Conservation (phyloP, 2,329 filamentous ascomycete species). For the Paramyrothecium roridum region DNA sequence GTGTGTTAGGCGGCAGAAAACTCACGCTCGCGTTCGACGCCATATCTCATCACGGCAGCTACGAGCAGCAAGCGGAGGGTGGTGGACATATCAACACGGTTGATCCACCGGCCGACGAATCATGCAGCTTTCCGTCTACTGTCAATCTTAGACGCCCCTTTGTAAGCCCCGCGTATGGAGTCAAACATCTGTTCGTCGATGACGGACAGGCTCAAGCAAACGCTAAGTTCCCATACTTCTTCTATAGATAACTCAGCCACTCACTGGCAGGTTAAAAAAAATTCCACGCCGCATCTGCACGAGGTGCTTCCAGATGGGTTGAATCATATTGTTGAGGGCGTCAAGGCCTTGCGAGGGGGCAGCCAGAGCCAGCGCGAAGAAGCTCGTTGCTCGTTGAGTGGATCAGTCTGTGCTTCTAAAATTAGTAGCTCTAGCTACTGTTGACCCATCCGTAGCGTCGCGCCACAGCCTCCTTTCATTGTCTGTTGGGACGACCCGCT, state of each 20-base stretch:
- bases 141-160: neutral
- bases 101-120: neutral
- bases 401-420: neutral
- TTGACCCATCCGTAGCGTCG: neutral
- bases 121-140: neutral
- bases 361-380: neutral
- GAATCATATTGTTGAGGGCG: neutral
- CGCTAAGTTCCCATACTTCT: neutral
- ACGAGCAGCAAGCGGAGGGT: neutral
- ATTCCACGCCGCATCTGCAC: neutral
- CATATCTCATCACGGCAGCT: neutral
- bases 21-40: neutral
- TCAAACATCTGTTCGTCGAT: neutral
- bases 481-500: neutral
- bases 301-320: neutral
- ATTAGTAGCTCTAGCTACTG: neutral
- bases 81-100: neutral
- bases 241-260: neutral
- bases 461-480: neutral
- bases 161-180: neutral
- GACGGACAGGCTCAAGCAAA: neutral
- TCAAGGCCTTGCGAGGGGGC: neutral
- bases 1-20: neutral
- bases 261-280: neutral
- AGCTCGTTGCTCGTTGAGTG: neutral